Conservation (phyloP, 345 rosid genomes). For the Cardamine occulta region DNA sequence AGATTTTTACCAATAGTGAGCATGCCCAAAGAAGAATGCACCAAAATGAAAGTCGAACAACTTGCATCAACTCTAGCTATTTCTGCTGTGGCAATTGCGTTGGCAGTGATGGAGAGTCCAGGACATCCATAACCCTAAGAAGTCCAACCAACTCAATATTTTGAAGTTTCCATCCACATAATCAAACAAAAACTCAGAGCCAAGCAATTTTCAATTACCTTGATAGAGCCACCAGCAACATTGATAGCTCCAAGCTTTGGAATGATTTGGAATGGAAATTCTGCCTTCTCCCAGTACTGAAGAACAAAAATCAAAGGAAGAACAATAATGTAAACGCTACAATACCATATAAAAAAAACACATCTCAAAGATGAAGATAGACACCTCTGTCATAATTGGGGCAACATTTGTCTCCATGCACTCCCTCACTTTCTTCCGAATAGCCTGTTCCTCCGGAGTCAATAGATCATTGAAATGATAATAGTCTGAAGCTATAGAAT, state of each 20-base stretch:
- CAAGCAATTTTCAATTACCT: conserved; percentile 52
- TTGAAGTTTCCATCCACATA: not conserved
- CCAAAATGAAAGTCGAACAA: conserved; percentile 82
- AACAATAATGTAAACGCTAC: not conserved
- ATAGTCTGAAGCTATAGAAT: conserved; percentile 77
- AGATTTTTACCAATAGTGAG: conserved; percentile 83
- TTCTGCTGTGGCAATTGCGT: conserved; percentile 74
- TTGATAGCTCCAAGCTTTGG: conserved; percentile 71
- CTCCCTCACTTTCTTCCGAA: conserved; percentile 68
- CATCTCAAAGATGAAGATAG: conserved; percentile 21
- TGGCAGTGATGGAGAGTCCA: conserved; percentile 73
- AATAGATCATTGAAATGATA: conserved; percentile 76
- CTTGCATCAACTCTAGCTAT: conserved; percentile 98
- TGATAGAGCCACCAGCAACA: conserved; percentile 87
- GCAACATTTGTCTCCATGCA: conserved; percentile 96
- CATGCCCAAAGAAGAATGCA: conserved; percentile 90
- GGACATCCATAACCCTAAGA: conserved; percentile 94
- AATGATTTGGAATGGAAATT: conserved; percentile 82
- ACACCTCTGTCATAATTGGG: conserved; percentile 81
- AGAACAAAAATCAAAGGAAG: conserved; percentile 21
- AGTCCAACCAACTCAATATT: conserved; percentile 26
- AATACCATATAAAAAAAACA: not conserved
- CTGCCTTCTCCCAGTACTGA: conserved; percentile 99
- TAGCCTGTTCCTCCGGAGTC: conserved; percentile 74
- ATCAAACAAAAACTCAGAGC: conserved; percentile 6